Conservation (phyloP, 2,329 filamentous ascomycete species). For the Apiospora malaysiana region DNA sequence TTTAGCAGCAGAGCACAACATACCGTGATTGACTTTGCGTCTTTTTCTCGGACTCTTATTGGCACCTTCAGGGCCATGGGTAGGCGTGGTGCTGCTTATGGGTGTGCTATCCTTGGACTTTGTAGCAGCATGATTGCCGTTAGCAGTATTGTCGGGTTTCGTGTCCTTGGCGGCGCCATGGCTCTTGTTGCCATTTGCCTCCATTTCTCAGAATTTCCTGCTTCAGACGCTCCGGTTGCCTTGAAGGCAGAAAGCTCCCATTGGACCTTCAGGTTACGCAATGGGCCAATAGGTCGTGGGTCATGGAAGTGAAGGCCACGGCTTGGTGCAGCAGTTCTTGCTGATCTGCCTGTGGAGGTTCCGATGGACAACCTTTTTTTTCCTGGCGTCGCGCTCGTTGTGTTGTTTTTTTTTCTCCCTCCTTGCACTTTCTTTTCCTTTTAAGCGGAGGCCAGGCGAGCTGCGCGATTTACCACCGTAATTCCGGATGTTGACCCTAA, state of each 20-base stretch:
- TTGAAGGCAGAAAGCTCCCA: conserved; percentile 23
- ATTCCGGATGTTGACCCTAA: neutral
- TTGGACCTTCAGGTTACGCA: conserved; percentile 28
- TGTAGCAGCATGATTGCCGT: conserved; percentile 24
- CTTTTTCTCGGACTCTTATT: conserved; percentile 77
- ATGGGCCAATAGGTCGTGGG: conserved; percentile 25
- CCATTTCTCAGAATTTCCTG: conserved; percentile 26
- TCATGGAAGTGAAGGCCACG: conserved; percentile 24
- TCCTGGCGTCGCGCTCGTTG: conserved; percentile 13
- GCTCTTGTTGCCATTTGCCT: conserved; percentile 23
- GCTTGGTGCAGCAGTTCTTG: conserved; percentile 24
- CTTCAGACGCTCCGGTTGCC: conserved; percentile 25
- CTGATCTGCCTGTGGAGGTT: conserved; percentile 23
- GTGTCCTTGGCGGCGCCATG: conserved; percentile 26
- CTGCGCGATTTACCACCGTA: conserved; percentile 13
- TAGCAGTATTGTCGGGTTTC: conserved; percentile 19
- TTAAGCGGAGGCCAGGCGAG: conserved; percentile 10
- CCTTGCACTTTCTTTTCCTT: conserved; percentile 9
- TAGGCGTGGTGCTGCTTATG: conserved; percentile 28
- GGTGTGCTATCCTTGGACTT: conserved; percentile 16
- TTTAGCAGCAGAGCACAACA: conserved; percentile 44
- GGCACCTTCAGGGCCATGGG: conserved; percentile 37
- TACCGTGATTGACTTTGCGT: conserved; percentile 90
- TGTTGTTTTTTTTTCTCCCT: neutral
- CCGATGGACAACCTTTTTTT: conserved; percentile 14